A percentile compares a stretch with the other conserved stretches of the same genome.
These are phyloP conservation scores for Scopulariopsis brevicaulis DNA, from an alignment of 2,329 filamentous ascomycete species.

Conservation along the genomic window DNA sequence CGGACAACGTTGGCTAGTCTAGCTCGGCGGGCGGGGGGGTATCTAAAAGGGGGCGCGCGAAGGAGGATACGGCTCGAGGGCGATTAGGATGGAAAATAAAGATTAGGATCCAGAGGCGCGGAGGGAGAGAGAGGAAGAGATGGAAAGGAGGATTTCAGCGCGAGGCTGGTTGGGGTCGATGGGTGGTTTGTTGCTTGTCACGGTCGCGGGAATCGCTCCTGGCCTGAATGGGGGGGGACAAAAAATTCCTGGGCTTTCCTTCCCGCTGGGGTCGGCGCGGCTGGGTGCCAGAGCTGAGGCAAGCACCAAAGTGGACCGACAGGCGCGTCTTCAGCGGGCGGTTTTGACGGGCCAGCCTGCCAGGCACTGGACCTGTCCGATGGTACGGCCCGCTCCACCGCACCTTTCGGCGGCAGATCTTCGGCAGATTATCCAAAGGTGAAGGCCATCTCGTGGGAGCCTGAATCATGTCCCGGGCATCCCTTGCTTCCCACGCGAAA, in stretches of 20 bases:
- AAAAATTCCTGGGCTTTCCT: background rate
- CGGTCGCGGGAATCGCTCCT: background rate
- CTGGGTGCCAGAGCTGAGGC: background rate
- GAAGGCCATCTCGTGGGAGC: too few species aligned
- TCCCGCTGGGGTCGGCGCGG: background rate
- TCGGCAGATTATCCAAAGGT: too few species aligned
- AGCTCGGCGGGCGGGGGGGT: background rate
- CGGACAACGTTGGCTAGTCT: background rate
- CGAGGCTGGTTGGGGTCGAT: conserved; percentile 2
- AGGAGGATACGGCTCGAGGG: background rate
- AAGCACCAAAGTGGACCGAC: background rate
- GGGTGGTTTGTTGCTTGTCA: background rate
- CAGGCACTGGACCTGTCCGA: too few species aligned
- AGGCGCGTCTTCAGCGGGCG: too few species aligned
- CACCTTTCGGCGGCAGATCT: too few species aligned
- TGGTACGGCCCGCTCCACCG: too few species aligned
- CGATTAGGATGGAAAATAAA: background rate
- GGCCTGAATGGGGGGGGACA: background rate
- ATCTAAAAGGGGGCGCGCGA: background rate
- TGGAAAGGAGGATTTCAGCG: conserved; percentile 1
- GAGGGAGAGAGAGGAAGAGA: background rate
- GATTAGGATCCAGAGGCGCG: background rate
- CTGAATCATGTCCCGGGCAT: too few species aligned
- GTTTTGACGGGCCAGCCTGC: too few species aligned
- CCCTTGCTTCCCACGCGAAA: too few species aligned